A percentile compares a stretch with the other conserved stretches of the same genome.
Evolutionary conservation across 768 basidiomycete species (phyloP).

Genomic region (Leccinum subgranulosum): DNA sequence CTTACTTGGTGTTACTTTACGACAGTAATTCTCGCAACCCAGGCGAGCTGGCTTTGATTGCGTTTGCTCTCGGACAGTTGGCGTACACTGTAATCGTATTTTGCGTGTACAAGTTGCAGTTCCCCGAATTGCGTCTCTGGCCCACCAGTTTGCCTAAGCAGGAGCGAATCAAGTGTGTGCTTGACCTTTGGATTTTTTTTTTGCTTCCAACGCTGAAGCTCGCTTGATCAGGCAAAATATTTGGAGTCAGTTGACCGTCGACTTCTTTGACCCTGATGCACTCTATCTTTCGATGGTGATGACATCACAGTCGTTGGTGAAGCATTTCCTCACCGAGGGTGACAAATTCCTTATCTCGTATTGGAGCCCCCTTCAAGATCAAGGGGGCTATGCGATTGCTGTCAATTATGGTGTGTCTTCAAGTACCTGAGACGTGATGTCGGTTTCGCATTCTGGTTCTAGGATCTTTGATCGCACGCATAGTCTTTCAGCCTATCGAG

Average conservation of each 20-base stretch:
- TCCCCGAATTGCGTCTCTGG: slow-evolving; percentile 34
- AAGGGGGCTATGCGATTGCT: slow-evolving; percentile 94
- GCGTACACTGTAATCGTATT: slow-evolving; percentile 64
- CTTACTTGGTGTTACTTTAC: slow-evolving; percentile 62
- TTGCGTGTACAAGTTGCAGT: slow-evolving; percentile 48
- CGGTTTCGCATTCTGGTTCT: slow-evolving; percentile 3
- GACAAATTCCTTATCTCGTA: slow-evolving; percentile 88
- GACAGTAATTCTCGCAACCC: slow-evolving; percentile 34
- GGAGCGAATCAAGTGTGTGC: slow-evolving; percentile 17
- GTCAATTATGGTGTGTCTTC: slow-evolving; percentile 81
- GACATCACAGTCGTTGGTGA: slow-evolving; percentile 85
- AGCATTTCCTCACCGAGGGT: slow-evolving; percentile 94
- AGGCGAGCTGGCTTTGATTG: slow-evolving; percentile 60
- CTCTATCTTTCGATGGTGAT: slow-evolving; percentile 73
- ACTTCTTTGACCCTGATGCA: slow-evolving; percentile 45
- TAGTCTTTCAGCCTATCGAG: slow-evolving; percentile 94
- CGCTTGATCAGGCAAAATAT: background rate
- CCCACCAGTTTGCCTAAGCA: slow-evolving; percentile 29
- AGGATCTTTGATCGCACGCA: slow-evolving; percentile 92
- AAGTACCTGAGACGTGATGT: background rate
- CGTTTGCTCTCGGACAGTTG: slow-evolving; percentile 85
- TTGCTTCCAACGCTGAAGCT: background rate
- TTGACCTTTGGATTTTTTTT: background rate
- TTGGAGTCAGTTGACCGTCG: slow-evolving; percentile 6
- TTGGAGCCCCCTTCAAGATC: slow-evolving; percentile 80